Base-by-base conservation (phyloP, 2,329 filamentous ascomycete genomes). In the Ophiognomonia clavigignenti-juglandacearum region DNA sequence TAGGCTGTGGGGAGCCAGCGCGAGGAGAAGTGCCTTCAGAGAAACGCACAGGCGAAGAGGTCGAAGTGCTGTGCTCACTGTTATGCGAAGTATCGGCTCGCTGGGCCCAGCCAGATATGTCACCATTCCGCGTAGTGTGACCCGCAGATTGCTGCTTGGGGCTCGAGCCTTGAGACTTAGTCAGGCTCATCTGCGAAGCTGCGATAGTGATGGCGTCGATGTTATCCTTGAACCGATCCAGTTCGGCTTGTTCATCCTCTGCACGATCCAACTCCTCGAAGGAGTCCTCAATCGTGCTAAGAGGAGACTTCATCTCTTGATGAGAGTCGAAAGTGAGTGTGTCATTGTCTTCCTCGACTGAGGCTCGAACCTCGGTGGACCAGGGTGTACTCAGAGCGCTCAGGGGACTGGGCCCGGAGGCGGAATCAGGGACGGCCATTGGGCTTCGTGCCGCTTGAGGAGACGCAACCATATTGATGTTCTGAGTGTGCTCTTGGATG, bases 191-290 rank as follows among this genome's bases (percentile, higher is more conserved):
- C 31, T 49, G 44, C 16, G 51, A 39, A 16, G 51, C 48, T 27
- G 47, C 43, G 19, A 39, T 26, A 11, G 35, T 18, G 7, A 81
- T 66, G 2, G 71, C 76, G 54, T 84, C 80, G 9, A 83, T 67
- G 41, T 82, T 71, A 26, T 84, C 80, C 54, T 84, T 79, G 14
- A 84, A 67, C 50, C 70, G 68, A 57, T 84, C 81, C 18, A 84
- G 66, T 52, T 78, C 24, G 24, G 10, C 10, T 26, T 26, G 24
- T 6, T 82, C 71, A 26, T 84, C 80, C 54, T 84, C 80, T 13
- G 83, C 67, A 50, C 70, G 68, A 57, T 84, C 81, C 18, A 84
- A 66, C 52, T 78, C 79, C 58, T 82, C 80, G 8, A 84, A 65
- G 2, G 80, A 83, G 58, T 83, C 80, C 57, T 84, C 81, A 41